A percentile compares a stretch with the other conserved stretches of the same genome.
These are phyloP conservation scores for Dothideomycetes sp. DNA, from an alignment of 2,329 filamentous ascomycete genomes.

Conservation along the genomic window DNA sequence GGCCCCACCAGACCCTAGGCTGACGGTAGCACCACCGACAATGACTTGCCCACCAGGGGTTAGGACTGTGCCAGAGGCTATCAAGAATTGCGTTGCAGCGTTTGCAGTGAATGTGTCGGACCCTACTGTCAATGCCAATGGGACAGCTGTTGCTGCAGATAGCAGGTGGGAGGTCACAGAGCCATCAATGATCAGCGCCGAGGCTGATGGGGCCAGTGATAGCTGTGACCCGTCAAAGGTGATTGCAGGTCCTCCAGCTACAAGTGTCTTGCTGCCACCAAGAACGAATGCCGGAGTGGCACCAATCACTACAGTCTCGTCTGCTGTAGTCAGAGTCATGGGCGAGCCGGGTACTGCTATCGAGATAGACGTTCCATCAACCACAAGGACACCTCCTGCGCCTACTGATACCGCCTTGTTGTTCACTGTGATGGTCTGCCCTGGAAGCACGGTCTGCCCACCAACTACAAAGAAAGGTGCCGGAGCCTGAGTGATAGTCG, in stretches of 20 bases:
- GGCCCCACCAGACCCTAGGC: constrained; percentile 20
- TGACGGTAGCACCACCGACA: constrained; percentile 27
- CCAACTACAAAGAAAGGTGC: constrained; percentile 16
- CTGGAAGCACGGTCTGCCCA: constrained; percentile 17
- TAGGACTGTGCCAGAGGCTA: constrained; percentile 25
- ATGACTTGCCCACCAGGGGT: constrained; percentile 27
- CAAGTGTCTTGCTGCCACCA: constrained; percentile 23
- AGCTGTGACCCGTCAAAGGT: constrained; percentile 24
- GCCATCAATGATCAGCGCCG: constrained; percentile 23
- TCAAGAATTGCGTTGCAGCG: constrained; percentile 33
- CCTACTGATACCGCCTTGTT: constrained; percentile 12
- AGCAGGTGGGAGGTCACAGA: constrained; percentile 11
- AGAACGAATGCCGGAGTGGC: constrained; percentile 22
- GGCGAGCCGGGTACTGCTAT: neutral
- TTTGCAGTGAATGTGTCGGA: constrained; percentile 30
- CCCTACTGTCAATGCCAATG: constrained; percentile 26
- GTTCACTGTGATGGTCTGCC: constrained; percentile 16
- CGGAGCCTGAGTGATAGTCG: constrained; percentile 12
- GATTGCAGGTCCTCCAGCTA: constrained; percentile 23
- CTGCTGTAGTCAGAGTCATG: constrained; percentile 4
- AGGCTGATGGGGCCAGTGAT: constrained; percentile 22
- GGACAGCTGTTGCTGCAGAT: constrained; percentile 15
- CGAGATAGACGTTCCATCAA: constrained; percentile 12
- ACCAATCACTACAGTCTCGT: constrained; percentile 14
- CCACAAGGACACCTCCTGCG: constrained; percentile 10